Conservation (phyloP, 1,139 yeast genomes). For the Pichia cactophila region DNA sequence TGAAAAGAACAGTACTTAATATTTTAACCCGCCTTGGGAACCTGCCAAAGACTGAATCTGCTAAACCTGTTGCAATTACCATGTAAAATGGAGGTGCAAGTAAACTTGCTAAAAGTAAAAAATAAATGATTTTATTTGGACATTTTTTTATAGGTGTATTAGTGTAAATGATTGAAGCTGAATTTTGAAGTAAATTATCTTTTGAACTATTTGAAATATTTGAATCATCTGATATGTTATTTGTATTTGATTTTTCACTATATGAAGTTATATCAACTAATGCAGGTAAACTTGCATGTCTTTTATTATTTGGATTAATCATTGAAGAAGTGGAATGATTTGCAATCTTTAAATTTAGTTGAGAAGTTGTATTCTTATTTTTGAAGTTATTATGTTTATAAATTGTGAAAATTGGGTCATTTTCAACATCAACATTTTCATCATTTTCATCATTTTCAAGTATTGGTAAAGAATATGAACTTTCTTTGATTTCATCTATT, state of each 20-base stretch:
- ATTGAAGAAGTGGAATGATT: slow-evolving; percentile 8
- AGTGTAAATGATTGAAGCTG: background rate
- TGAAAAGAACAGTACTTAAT: slow-evolving; percentile 16
- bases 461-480: too few relatives aligned
- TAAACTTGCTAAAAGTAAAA: slow-evolving; percentile 17
- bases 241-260: background rate
- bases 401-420: slow-evolving; percentile 1
- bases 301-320: background rate
- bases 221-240: background rate
- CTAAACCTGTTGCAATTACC: slow-evolving; percentile 20
- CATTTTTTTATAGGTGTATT: background rate
- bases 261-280: background rate
- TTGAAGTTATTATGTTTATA: background rate
- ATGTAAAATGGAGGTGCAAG: slow-evolving; percentile 26
- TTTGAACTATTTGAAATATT: background rate
- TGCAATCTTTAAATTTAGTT: slow-evolving; percentile 2
- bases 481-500: background rate
- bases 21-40: slow-evolving; percentile 17
- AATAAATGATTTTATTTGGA: slow-evolving; percentile 3
- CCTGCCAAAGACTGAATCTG: slow-evolving; percentile 22
- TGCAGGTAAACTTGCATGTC: background rate
- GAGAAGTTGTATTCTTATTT: background rate
- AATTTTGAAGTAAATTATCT: background rate
- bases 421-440: background rate
- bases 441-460: background rate